Conservation (phyloP, 192 early-diverging fungal genomes). For the Dispira simplex region DNA sequence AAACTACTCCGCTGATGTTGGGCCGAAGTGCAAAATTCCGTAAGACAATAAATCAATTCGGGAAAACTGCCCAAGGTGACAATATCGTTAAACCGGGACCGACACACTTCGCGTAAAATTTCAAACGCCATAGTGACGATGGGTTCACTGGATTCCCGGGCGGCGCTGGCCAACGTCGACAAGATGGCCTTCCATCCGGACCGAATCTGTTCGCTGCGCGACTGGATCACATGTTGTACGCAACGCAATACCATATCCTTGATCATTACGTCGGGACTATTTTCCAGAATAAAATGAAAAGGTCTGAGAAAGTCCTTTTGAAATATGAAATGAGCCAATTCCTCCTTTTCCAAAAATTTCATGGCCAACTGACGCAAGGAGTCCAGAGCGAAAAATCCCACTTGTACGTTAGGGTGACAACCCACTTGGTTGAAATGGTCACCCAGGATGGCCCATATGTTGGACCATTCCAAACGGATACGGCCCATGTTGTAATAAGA, state of each 20-base stretch:
- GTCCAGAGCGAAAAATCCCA: conserved; percentile 83
- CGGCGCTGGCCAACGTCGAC: conserved; percentile 42
- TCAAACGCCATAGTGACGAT: conserved; percentile 65
- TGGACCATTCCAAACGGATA: conserved; percentile 89
- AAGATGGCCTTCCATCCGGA: conserved; percentile 69
- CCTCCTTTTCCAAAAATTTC: conserved; percentile 92
- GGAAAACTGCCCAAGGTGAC: conserved; percentile 41
- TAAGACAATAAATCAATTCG: conserved; percentile 33
- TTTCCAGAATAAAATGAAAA: conserved; percentile 65
- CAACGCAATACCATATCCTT: conserved; percentile 69
- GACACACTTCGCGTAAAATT: conserved; percentile 40
- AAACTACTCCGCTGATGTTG: conserved; percentile 22
- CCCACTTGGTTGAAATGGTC: conserved; percentile 81
- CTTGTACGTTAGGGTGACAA: conserved; percentile 63
- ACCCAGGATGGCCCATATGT: conserved; percentile 73
- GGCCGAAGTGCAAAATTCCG: conserved; percentile 36
- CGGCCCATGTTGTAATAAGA: conserved; percentile 95
- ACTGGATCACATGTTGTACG: conserved; percentile 56
- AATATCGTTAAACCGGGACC: conserved; percentile 46
- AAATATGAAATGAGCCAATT: conserved; percentile 82
- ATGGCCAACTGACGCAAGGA: conserved; percentile 80
- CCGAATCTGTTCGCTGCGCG: conserved; percentile 56
- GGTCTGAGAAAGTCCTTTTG: conserved; percentile 90
- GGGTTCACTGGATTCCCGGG: conserved; percentile 45
- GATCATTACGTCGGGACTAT: conserved; percentile 55